phyloP scores from a whole-genome alignment of 345 rosid genomes.

The Euphorbia lathyris region DNA sequence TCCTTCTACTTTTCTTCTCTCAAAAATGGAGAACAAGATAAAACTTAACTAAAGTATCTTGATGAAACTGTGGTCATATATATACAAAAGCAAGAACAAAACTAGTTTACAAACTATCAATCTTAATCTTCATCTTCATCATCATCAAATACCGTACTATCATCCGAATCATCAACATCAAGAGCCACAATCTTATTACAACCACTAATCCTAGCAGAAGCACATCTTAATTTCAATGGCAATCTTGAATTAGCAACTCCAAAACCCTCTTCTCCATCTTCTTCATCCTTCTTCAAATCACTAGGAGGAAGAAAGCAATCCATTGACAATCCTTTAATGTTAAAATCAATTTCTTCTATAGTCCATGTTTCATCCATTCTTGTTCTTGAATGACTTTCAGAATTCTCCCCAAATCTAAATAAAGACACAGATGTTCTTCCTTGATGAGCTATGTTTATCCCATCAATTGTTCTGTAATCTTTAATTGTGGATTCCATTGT shows the following conservation, averaged over 20 bases:
- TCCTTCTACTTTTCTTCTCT: too few relatives aligned
- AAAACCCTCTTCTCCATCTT: constrained; percentile 41
- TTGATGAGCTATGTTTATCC: constrained; percentile 72
- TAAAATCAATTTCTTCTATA: constrained; percentile 90
- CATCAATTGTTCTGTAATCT: constrained; percentile 73
- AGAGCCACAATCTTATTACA: constrained; percentile 53
- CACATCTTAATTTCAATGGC: constrained; percentile 45
- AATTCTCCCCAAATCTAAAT: constrained; percentile 58
- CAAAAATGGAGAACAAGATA: too few relatives aligned
- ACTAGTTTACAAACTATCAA: not conserved
- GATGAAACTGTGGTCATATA: not conserved
- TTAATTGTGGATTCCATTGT: constrained; percentile 75
- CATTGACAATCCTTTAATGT: constrained; percentile 76
- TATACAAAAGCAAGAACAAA: not conserved
- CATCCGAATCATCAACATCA: constrained; percentile 39
- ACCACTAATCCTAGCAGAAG: constrained; percentile 48
- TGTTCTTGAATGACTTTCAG: constrained; percentile 68
- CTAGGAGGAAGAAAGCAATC: constrained; percentile 93
- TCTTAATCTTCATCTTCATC: constrained; percentile 31
- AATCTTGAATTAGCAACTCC: constrained; percentile 31
- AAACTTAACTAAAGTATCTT: not conserved
- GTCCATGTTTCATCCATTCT: constrained; percentile 89
- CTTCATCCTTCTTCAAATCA: constrained; percentile 75
- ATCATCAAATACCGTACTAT: constrained; percentile 14
- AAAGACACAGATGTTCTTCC: constrained; percentile 70